Base-by-base conservation (phyloP, 2,329 filamentous ascomycete species). In the Pestalotiopsis sp. region DNA sequence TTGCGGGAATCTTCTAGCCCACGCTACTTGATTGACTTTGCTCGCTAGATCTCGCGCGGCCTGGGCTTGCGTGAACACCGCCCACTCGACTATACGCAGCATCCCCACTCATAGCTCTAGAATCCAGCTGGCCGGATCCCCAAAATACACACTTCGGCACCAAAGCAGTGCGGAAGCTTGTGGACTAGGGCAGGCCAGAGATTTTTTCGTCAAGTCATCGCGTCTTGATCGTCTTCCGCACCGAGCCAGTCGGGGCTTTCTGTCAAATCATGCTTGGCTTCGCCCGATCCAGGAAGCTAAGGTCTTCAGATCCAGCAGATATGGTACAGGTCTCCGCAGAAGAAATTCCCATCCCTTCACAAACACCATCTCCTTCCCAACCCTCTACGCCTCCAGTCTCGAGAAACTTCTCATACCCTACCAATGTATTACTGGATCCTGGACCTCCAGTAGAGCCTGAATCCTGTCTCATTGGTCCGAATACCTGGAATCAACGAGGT, bases 361-460 rank as follows among this genome's bases (percentile, higher is more conserved):
- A 71, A 52, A 52, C 63, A 31, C 65, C 69, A 7, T 67, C 63
- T 45, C 68, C 67, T 36, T 68, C 71, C 27, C 74, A 65, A 59
- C 61, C 61, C 13, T 59, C 52, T 17, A 68, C 68, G 20, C 70
- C 71, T 17, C 74, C 74, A 45, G 70, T 75, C 4, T 39, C 74
- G 38, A 72, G 77, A 61, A 79, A 79, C 41, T 79, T 78, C 69
- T 78, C 76, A 25, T 79, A 79, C 66, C 77, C 77, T 20, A 76
- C 70, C 14, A 73, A 71, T 58, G 65, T 78, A 27, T 66, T 70
- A 17, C 71, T 52, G 3, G 45, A 52, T 23, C 17, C 45, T n/a
- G 17, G 17, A 52, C 45, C 56, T 36, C 66, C 61, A 17, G 61
- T 58, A 14, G 66, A 67, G 13, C 61, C 65, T 11, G 65, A 69